These are phyloP conservation scores for Tuber microsphaerosporum DNA, from an alignment of 495 filamentous ascomycete species.

Conservation along the genomic window DNA sequence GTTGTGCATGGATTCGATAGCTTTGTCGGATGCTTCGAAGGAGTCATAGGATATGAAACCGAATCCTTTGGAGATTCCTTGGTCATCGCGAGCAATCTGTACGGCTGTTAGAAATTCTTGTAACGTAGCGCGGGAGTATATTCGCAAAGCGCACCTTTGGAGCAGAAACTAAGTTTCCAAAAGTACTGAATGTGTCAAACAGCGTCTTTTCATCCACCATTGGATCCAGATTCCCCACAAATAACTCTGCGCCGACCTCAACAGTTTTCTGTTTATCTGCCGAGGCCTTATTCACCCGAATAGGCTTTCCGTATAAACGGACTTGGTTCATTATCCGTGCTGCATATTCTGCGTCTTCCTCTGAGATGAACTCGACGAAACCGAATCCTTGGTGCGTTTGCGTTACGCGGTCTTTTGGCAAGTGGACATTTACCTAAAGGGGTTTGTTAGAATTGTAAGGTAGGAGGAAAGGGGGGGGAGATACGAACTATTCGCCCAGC, in stretches of 20 bases:
- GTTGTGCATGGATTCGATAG: constrained; percentile 86
- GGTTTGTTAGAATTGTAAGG: constrained; percentile 10
- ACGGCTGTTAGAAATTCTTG: constrained; percentile 23
- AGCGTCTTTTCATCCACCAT: constrained; percentile 94
- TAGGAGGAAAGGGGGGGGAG: neutral
- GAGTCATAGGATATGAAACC: constrained; percentile 91
- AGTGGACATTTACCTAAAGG: constrained; percentile 72
- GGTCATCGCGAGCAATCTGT: constrained; percentile 82
- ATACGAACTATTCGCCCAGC: constrained; percentile 64
- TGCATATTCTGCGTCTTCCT: constrained; percentile 95
- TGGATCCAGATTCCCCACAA: constrained; percentile 90
- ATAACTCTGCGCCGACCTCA: constrained; percentile 94
- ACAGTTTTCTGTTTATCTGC: constrained; percentile 95
- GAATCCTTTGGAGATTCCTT: constrained; percentile 87
- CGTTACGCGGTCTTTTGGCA: constrained; percentile 95
- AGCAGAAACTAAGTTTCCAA: constrained; percentile 71
- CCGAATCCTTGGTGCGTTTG: constrained; percentile 96
- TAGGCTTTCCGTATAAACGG: constrained; percentile 84
- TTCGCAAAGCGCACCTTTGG: constrained; percentile 57
- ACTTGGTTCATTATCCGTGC: constrained; percentile 95
- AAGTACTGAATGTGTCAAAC: constrained; percentile 94
- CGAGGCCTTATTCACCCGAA: constrained; percentile 91
- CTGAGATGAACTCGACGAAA: constrained; percentile 95
- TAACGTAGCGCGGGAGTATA: constrained; percentile 1
- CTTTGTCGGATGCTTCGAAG: constrained; percentile 91